Conservation (phyloP, 202 grass and related monocot genomes). For the Saccharum hybrid region DNA sequence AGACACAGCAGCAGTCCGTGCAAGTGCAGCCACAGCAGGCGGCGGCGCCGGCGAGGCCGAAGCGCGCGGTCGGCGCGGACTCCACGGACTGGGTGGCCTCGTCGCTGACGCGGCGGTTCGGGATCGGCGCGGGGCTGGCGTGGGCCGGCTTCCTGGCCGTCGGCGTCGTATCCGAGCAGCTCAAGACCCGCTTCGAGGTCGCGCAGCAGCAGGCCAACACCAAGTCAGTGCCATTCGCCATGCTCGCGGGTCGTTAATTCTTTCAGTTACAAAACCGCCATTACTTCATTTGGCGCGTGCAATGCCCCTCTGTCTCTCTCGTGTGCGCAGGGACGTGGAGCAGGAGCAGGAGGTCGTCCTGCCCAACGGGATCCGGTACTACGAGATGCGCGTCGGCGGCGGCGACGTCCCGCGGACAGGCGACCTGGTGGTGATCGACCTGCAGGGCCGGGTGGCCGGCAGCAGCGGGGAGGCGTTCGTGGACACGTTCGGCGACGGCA, state of each 20-base stretch:
- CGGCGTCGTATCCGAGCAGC: slow-evolving; percentile 93
- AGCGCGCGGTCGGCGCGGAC: slow-evolving; percentile 49
- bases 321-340: slow-evolving; percentile 62
- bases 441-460: slow-evolving; percentile 67
- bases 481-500: slow-evolving; percentile 81
- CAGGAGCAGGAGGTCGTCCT: slow-evolving; percentile 76
- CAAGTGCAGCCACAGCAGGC: slow-evolving; percentile 43
- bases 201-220: slow-evolving; percentile 89
- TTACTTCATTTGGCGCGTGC: neutral
- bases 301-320: neutral
- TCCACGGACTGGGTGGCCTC: slow-evolving; percentile 89
- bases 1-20: slow-evolving; percentile 47
- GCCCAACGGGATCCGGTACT: slow-evolving; percentile 95
- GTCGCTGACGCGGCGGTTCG: slow-evolving; percentile 82
- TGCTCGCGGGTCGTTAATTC: neutral
- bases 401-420: slow-evolving; percentile 63
- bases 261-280: neutral
- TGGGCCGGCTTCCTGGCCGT: slow-evolving; percentile 84
- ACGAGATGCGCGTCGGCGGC: slow-evolving; percentile 83
- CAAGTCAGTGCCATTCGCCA: slow-evolving; percentile 54
- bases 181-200: slow-evolving; percentile 95
- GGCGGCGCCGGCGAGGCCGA: slow-evolving; percentile 45
- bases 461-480: slow-evolving; percentile 58
- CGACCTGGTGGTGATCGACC: slow-evolving; percentile 92
- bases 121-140: slow-evolving; percentile 85